phyloP scores from a whole-genome alignment of 2,329 filamentous ascomycete genomes.

The Pseudogymnoascus sp. region DNA sequence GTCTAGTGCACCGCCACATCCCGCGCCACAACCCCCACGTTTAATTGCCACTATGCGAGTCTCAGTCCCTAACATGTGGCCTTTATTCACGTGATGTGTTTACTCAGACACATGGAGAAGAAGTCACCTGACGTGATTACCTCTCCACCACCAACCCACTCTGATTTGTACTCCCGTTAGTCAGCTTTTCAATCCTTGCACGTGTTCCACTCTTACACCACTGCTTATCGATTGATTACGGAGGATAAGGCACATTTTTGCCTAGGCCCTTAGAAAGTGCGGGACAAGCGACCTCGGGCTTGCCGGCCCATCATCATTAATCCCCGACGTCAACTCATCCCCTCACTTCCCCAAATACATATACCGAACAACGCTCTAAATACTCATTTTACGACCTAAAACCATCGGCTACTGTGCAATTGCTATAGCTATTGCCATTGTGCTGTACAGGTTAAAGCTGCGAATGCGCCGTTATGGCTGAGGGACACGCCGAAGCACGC shows the following conservation, averaged over 20 bases:
- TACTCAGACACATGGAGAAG: too few relatives aligned
- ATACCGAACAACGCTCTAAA: not conserved
- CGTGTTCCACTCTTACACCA: not conserved
- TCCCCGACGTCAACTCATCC: slow-evolving; percentile 3
- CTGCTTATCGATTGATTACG: slow-evolving; percentile 8
- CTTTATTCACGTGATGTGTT: not conserved
- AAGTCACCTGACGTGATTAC: too few relatives aligned
- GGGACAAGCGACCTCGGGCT: slow-evolving; percentile 9
- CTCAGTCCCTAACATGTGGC: not conserved
- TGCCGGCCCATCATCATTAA: slow-evolving; percentile 4
- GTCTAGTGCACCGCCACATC: slow-evolving; percentile 1
- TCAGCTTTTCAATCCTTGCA: not conserved
- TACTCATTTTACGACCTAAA: not conserved
- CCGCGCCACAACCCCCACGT: not conserved
- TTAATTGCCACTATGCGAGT: not conserved
- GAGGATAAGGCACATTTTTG: slow-evolving; percentile 1
- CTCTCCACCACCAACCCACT: not conserved
- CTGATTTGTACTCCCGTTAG: slow-evolving; percentile 1
- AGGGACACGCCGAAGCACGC: slow-evolving; percentile 15
- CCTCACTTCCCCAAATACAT: slow-evolving; percentile 3
- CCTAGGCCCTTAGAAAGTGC: slow-evolving; percentile 7
- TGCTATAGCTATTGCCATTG: not conserved
- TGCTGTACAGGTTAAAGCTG: not conserved
- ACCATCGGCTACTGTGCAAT: not conserved
- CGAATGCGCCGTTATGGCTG: slow-evolving; percentile 11